Conservation (phyloP, 2,329 filamentous ascomycete genomes). For the Calonectria pauciramosa region DNA sequence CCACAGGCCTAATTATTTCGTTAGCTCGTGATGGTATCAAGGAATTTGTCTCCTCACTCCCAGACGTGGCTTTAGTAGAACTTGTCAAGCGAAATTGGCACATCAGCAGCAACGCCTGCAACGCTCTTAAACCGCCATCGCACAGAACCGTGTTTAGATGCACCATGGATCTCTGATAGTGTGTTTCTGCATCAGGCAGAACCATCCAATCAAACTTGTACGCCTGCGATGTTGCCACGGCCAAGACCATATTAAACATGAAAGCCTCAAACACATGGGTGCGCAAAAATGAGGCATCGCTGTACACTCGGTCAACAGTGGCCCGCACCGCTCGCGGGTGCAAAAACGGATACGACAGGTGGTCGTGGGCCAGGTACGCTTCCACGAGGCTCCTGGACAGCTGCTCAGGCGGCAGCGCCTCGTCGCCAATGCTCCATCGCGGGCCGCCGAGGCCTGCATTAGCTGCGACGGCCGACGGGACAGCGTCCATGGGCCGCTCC, state of each 20-base stretch:
- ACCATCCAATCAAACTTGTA: conserved; percentile 61
- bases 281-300: conserved; percentile 41
- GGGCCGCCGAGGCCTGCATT: conserved; percentile 23
- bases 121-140: conserved; percentile 50
- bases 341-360: conserved; percentile 59
- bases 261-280: conserved; percentile 53
- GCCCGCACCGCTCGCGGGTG: conserved; percentile 39
- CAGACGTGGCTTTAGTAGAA: conserved; percentile 52
- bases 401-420: conserved; percentile 46
- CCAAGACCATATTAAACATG: conserved; percentile 58
- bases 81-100: conserved; percentile 60
- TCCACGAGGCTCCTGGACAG: conserved; percentile 21
- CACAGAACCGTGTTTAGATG: conserved; percentile 53
- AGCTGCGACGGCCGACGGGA: conserved; percentile 29
- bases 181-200: conserved; percentile 57
- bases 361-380: conserved; percentile 58
- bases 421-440: conserved; percentile 46
- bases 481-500: conserved; percentile 1
- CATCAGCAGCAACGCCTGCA: conserved; percentile 58
- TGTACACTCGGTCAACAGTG: conserved; percentile 41
- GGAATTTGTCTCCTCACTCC: background rate
- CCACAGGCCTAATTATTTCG: conserved; percentile 52
- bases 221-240: conserved; percentile 58
- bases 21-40: background rate
- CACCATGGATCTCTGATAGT: conserved; percentile 55